Evolutionary conservation across 2,329 filamentous ascomycete genomes (phyloP), one percentile per base, ranked within the genome.

Genomic region (Aspergillus uvarum): DNA sequence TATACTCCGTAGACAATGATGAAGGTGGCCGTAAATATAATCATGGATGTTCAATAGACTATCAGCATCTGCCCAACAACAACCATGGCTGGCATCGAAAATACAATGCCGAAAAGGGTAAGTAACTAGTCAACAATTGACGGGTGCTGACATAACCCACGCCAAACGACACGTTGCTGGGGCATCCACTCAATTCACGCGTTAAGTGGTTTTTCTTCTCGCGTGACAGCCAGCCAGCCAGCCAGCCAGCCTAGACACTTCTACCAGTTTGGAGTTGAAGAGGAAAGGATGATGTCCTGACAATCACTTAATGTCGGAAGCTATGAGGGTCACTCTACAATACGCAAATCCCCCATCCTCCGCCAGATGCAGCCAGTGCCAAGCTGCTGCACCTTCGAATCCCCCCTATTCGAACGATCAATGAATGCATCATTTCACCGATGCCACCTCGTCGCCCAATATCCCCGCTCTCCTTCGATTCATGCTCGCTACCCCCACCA

Each of bases 381-480:
- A 58, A 57, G 60, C 66, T 60, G 63, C 63, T 56, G 64, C 65
- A 63, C 63, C 62, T 56, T 52, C 54, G 58, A 8, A 32, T 14
- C n/a, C 59, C 54, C 60, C 57, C 57, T 44, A 54, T 51, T 11
- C 44, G n/a, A 53, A 42, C 47, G 32, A 51, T 64, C 60, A 56
- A 61, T 60, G 56, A 62, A 51, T 47, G 21, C 62, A 44, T 47
- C 55, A n/a, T 24, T 26, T 61, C 59, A 57, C 60, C 60, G 65
- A 77, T 76, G 74, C 72, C 70, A 62, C 67, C 62, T 58, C 70
- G 67, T 63, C 72, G 68, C 63, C 65, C 70, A 47, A 61, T 65
- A 53, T 72, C 74, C 54, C 73, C 75, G 35, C 62, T 77, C 51
- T 68, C 67, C 21, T 70, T 79, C 54, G 77, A 80, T 68, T 68